Evolutionary conservation across 2,329 filamentous ascomycete species (phyloP), one percentile per base, ranked within the genome.

Genomic region (Aureobasidium sp.): DNA sequence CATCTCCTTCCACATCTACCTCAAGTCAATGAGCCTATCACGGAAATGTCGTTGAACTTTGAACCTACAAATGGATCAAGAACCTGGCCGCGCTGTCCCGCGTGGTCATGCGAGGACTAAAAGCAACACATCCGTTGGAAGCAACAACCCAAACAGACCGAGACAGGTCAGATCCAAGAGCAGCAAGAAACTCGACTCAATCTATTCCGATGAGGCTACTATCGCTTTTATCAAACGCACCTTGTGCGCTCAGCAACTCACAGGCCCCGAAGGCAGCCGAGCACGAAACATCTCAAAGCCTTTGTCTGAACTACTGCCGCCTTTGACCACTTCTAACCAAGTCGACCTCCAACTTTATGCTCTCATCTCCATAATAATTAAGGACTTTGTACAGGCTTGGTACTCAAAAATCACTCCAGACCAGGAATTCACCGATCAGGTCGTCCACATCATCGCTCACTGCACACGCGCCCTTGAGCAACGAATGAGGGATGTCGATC

Each of bases 281-380:
- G 75, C 68, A 72, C 79, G 67, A 79, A 88, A 75, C 79, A 87
- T 76, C 68, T 83, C 82, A 48, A 79, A 79, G 69, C 84, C 90
- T 53, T 87, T 96, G 67, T 86, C 95, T 64, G 88, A 92, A 68
- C 79, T 96, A 47, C 79, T 99, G 49, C 94, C 93, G 63, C 91
- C 92, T 42, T 80, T 99, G 70, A 97, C 93, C 53, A 96, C 91
- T 78, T 91, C 91, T 57, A 96, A 96, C 74, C 91, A 95, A 68
- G 85, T 97, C 64, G 94, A 99, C 74, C 78, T 95, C 62, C 89
- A 99, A 76, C 82, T 99, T 5, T 99, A 97, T 73, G 93, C 90
- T 31, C 84, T 97, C 64, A 86, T 99, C 64, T 89, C 94, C 58
- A 88, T 97, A 63, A 86, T 97, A 65, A 81, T 97, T 69, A 87